Base-by-base conservation (phyloP, 768 basidiomycete genomes). In the Melanogaster broomeanus region DNA sequence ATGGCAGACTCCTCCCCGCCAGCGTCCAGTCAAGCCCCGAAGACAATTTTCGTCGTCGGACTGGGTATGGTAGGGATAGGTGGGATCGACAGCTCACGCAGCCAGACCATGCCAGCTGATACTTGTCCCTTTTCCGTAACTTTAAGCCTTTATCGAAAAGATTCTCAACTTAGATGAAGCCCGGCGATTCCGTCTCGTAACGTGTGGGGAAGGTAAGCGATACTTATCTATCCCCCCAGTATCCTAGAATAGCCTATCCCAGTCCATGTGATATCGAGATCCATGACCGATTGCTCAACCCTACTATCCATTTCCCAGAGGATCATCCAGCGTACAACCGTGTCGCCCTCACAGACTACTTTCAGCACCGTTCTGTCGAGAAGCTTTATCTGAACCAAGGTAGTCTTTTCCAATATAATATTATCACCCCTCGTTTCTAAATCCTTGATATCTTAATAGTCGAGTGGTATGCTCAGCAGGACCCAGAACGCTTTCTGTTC, bases 71-170 rank as follows among this genome's bases (percentile, higher is more conserved):
- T 84, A 42, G 83, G 81, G 21, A 82, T 80, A 37, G 80, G 79
- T 79, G 37, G 47, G 68, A 22, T 42, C 9, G 11, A 16, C 21
- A 34, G 22, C 11, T 43, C 51, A 31, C 25, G 15, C 16, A 35
- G n/a, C 18, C 3, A 15, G 2, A 30, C 22, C 27, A n/a, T 4
- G 16, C 21, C 33, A 9, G n/a, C 13, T 19, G 11, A 46, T 12
- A 44, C 38, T 30, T 33, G 27, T 28, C 24, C 24, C 27, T 25
- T n/a, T 34, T 13, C 19, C 33, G 0, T 47, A 24, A n/a, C n/a
- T n/a, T n/a, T n/a, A 45, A 78, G 84, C 84, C 0, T 87, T 87
- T 70, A 84, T 87, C 58, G 85, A 87, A 62, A 87, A 87, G 58
- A 69, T 88, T 27, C 72, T 87, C 38, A 74, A 76, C 49, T 72